Evolutionary conservation across 148 eudicot genomes (phyloP), one percentile per base, ranked within the genome.

Genomic region (Dysphania ambrosioides): DNA sequence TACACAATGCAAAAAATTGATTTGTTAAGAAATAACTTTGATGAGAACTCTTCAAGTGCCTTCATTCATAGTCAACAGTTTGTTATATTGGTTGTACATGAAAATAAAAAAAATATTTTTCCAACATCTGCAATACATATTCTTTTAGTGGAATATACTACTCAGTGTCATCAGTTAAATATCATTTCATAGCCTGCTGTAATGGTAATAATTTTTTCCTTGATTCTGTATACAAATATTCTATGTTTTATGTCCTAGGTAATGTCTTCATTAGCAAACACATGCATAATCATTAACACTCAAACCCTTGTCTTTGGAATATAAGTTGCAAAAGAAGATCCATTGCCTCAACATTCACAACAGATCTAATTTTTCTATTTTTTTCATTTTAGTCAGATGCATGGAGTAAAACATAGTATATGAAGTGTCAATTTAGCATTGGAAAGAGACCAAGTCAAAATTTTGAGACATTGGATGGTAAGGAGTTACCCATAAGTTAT

Each of bases 1-100:
- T 70, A 24, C 60, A 77, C 51, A 58, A 40, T 63, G 40, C 2
- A 42, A 29, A 64, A 56, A 40, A 51, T 73, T 67, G 70, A 77
- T 49, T 32, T 23, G 68, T 23, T 53, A 35, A 76, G 60, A 66
- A 42, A 30, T 29, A 16, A 72, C 60, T 47, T 38, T 35, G 29
- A 36, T 30, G 26, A 65, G 31, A 61, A 35, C 63, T 29, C 19
- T 1, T 66, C 23, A 58, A 73, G 6, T 40, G 73, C 47, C 62
- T 44, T 24, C 2, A 30, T 16, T 56, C 56, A 47, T 56, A 26
- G 49, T 68, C 58, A 40, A 30, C 47, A 21, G 62, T 36, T 7
- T 34, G 67, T 26, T 42, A 26, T 61, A 35, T 27, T n/a, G 29
- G 66, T 40, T 26, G 49, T 55, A 19, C 30, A 44, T 63, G 35